Base-by-base conservation (phyloP, 2,329 filamentous ascomycete genomes). In the Colletotrichum higginsianum region DNA sequence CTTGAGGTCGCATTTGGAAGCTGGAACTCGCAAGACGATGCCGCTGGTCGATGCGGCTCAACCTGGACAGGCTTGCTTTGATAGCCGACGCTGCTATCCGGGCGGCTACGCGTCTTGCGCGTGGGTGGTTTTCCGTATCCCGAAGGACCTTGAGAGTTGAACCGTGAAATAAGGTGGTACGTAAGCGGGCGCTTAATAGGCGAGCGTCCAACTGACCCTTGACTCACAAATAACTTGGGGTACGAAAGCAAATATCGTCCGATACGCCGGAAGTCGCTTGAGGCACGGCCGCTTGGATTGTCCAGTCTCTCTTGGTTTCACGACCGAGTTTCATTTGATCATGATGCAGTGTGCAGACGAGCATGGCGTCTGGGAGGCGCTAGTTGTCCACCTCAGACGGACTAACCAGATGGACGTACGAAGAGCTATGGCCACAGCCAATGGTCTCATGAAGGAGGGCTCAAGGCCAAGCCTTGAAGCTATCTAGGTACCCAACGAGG, bases 171-270 rank as follows among this genome's bases (percentile, higher is more conserved):
- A 16, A 69, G 30, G 38, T 62, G 44, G 23, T 30, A 58, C 44
- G 46, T 16, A 6, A 53, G 52, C 53, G 58, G 65, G 58, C 58
- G 69, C 69, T 69, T 68, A 60, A 40, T 50, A 60, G 42, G 53
- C 65, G 58, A 63, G 44, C 66, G 16, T 44, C 13, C 35, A 12
- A 12, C 26, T 9, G 40, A 52, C 12, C 50, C 47, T 9, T 18
- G 8, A 26, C 38, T 50, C n/a, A 63, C 21, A 44, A 30, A 30
- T 40, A 18, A 60, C 38, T 46, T 18, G 65, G 50, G 35, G 64
- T 60, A 35, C 53, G 44, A 52, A 55, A 42, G 46, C 61, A n/a
- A 46, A 53, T 13, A 23, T 12, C 35, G 23, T 42, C 60, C 6
- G 18, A 58, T 67, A 56, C 62, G n/a, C 16, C 26, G 52, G 13